Base-by-base conservation (phyloP, 78 protist genomes). In the Diacronema lutheri region DNA sequence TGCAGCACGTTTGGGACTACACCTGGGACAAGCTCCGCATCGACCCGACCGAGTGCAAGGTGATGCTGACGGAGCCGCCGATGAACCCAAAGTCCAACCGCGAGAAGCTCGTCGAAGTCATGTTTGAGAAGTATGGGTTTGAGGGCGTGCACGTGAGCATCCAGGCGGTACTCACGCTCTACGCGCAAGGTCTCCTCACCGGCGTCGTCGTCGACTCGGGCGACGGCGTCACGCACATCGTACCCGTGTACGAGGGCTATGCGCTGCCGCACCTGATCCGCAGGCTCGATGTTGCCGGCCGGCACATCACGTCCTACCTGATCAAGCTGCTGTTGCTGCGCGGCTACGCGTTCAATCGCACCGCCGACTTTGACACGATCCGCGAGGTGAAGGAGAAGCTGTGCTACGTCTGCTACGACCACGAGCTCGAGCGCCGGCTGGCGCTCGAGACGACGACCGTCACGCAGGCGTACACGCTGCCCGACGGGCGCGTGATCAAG, bases 151-250 rank as follows among this genome's bases (percentile, higher is more conserved):
- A 95, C 89, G 73, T 95, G 29, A 88, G 94, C 74, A 92, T 95
- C 68, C 99, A 99, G 85, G 99, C 99, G 55, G 94, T 97, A 33
- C 93, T 99, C 35, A 90, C 95, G 3, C 91, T 99, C 35, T 97
- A 96, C 90, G 98, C 99, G 10, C 89, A 86, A 64, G 97, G 97
- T 14, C 92, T 97, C 16, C 69, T 90, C 33, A 93, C 95, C 21
- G 99, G 94, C 46, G 97, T 98, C 14, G 99, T 97, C 41, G 95
- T 98, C 72, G 99, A 98, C 90, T 79, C 94, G 14, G 99, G 99
- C 33, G 99, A 98, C 66, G 99, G 99, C n/a, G 99, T 99, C 1
- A 98, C 99, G 16, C 99, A 99, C 91, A 86, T 96, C 58, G 93
- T 98, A 10, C 99, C 99, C 33, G 99, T 99, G 23, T 99, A 83